These are phyloP conservation scores for Centella asiatica DNA, from an alignment of 129 eudicot species.

Conservation along the genomic window DNA sequence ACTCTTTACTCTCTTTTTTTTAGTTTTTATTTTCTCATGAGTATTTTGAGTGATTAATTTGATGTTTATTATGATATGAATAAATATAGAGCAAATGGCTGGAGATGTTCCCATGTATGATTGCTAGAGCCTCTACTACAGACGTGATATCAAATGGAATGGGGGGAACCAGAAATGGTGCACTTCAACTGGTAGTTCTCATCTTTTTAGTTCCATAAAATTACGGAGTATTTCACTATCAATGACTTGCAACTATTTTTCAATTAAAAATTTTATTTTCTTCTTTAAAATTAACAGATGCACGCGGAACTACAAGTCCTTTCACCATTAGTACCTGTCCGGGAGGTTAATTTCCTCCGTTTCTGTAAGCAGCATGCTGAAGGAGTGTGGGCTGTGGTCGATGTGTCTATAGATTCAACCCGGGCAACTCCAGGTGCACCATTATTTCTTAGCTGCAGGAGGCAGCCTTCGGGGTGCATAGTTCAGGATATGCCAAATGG, in stretches of 20 bases:
- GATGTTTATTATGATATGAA: background rate
- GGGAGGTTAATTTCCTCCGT: conserved; percentile 82
- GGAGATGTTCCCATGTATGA: conserved; percentile 91
- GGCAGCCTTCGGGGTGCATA: conserved; percentile 95
- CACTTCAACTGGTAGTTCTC: conserved; percentile 84
- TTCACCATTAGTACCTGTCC: conserved; percentile 88
- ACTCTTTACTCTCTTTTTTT: background rate
- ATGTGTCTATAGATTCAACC: conserved; percentile 69
- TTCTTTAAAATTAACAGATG: conserved; percentile 35
- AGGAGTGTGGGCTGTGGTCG: conserved; percentile 97
- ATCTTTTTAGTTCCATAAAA: background rate
- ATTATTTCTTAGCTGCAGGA: conserved; percentile 52
- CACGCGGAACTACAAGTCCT: conserved; percentile 88
- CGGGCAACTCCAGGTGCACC: conserved; percentile 50
- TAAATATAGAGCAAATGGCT: conserved; percentile 74
- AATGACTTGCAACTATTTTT: background rate
- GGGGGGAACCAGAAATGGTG: conserved; percentile 98
- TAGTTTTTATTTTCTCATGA: background rate
- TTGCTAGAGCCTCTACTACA: conserved; percentile 83
- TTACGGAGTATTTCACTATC: too few species aligned
- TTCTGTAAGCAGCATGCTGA: conserved; percentile 97
- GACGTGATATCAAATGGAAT: conserved; percentile 90
- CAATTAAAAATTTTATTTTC: background rate
- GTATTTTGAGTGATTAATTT: background rate
- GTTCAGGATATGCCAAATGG: conserved; percentile 99